phyloP scores from a whole-genome alignment of 1,284 basidiomycete genomes.

The Amylostereum areolatum region DNA sequence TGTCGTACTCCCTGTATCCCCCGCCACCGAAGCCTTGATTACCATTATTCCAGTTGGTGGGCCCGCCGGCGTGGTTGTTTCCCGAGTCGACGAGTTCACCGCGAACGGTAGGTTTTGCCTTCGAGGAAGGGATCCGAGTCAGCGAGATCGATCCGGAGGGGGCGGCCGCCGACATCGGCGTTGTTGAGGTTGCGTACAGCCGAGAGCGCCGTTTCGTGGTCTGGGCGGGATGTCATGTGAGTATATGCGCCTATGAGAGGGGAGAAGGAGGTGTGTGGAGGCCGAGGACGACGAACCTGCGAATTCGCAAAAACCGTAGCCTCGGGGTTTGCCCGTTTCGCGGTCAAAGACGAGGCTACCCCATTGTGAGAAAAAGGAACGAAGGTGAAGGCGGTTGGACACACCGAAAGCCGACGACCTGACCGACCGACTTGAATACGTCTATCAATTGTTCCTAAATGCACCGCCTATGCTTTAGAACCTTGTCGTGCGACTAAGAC shows the following conservation, averaged over 20 bases:
- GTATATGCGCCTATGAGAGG: not conserved
- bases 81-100: slow-evolving; percentile 61
- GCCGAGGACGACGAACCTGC: slow-evolving; percentile 62
- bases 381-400: slow-evolving; percentile 8
- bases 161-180: slow-evolving; percentile 63
- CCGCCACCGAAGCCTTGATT: slow-evolving; percentile 24
- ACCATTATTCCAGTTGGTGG: too few species aligned
- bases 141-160: slow-evolving; percentile 66
- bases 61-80: slow-evolving; percentile 48
- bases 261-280: slow-evolving; percentile 4
- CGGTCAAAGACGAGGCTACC: slow-evolving; percentile 92
- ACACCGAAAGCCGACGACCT: slow-evolving; percentile 83
- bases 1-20: slow-evolving; percentile 14
- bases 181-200: slow-evolving; percentile 77
- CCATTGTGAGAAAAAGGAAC: not conserved
- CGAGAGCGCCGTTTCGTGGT: slow-evolving; percentile 85
- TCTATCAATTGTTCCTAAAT: slow-evolving; percentile 72
- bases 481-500: too few species aligned
- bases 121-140: slow-evolving; percentile 44
- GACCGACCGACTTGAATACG: slow-evolving; percentile 81
- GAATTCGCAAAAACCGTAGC: slow-evolving; percentile 97
- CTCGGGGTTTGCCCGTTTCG: slow-evolving; percentile 92
- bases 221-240: slow-evolving; percentile 32
- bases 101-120: slow-evolving; percentile 47
- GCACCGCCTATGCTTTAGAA: not conserved